Evolutionary conservation across 202 grass and related monocot species (phyloP).

Genomic region (Carex arenaria): DNA sequence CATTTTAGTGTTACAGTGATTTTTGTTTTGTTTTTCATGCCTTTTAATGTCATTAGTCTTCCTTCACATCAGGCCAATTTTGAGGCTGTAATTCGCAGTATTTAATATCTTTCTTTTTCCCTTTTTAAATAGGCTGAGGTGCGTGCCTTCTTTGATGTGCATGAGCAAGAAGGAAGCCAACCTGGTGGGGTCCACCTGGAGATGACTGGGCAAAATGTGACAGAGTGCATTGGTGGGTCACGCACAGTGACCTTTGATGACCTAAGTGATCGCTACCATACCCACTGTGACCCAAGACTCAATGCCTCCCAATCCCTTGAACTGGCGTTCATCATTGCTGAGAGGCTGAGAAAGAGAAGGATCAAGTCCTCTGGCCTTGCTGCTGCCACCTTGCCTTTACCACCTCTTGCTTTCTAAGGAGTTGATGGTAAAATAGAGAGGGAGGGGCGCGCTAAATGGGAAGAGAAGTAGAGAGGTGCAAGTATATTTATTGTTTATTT

Average conservation of each 20-base stretch:
- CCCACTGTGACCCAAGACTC: slow-evolving; percentile 87
- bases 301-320: slow-evolving; percentile 84
- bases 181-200: slow-evolving; percentile 91
- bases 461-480: slow-evolving; percentile 13
- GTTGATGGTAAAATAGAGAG: neutral
- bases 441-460: neutral
- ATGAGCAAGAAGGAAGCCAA: slow-evolving; percentile 92
- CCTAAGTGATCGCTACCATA: slow-evolving; percentile 81
- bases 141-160: slow-evolving; percentile 87
- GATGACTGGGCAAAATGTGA: slow-evolving; percentile 96
- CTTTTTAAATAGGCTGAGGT: slow-evolving; percentile 59
- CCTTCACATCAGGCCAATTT: neutral
- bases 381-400: slow-evolving; percentile 48
- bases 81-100: neutral
- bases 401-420: slow-evolving; percentile 58
- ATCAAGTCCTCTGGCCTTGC: slow-evolving; percentile 37
- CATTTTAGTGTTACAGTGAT: neutral
- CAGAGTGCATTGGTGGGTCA: slow-evolving; percentile 87
- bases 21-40: neutral
- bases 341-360: slow-evolving; percentile 89
- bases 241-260: slow-evolving; percentile 89
- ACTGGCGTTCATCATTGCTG: slow-evolving; percentile 81
- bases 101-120: neutral
- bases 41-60: neutral
- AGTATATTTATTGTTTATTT: slow-evolving; percentile 48